These are phyloP conservation scores for Yarrowia alimentaria DNA, from an alignment of 805 yeast genomes.

Conservation along the genomic window DNA sequence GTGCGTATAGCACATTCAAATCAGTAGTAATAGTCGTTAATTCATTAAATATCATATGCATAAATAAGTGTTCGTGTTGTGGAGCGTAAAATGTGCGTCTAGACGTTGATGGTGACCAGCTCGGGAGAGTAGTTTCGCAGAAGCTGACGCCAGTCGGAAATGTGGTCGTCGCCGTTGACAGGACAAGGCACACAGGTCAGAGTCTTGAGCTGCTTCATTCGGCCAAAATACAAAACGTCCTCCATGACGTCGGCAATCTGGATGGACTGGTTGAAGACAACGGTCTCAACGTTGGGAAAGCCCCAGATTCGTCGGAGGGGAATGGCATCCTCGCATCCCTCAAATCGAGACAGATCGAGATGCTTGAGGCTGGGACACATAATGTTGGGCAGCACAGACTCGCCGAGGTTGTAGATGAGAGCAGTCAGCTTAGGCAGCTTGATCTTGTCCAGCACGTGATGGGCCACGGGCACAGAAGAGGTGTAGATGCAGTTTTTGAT, in stretches of 20 bases:
- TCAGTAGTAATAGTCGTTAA: no score
- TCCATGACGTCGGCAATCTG: constrained; percentile 24
- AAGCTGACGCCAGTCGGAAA: constrained; percentile 10
- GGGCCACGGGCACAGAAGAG: neutral
- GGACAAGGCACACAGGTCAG: constrained; percentile 25
- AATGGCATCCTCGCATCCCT: constrained; percentile 22
- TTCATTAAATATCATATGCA: constrained; percentile 5
- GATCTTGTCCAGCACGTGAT: constrained; percentile 20
- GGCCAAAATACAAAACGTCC: constrained; percentile 25
- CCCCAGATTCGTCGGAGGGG: constrained; percentile 27
- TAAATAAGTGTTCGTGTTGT: neutral
- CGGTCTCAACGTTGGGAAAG: constrained; percentile 26
- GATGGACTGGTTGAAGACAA: constrained; percentile 17
- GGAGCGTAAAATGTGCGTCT: no score
- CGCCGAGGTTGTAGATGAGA: constrained; percentile 22
- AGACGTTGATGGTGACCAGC: constrained; percentile 14
- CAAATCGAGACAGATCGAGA: constrained; percentile 23
- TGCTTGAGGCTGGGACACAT: constrained; percentile 23
- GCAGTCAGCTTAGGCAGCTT: constrained; percentile 23
- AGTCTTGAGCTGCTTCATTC: constrained; percentile 16
- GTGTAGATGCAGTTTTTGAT: constrained; percentile 17
- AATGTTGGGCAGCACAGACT: constrained; percentile 20
- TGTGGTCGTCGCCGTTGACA: neutral
- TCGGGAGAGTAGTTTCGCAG: constrained; percentile 13
- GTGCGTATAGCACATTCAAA: neutral